A percentile compares a stretch with the other conserved stretches of the same genome.
phyloP scores from a whole-genome alignment of 2,329 filamentous ascomycete genomes.

The Aureobasidium sp. region DNA sequence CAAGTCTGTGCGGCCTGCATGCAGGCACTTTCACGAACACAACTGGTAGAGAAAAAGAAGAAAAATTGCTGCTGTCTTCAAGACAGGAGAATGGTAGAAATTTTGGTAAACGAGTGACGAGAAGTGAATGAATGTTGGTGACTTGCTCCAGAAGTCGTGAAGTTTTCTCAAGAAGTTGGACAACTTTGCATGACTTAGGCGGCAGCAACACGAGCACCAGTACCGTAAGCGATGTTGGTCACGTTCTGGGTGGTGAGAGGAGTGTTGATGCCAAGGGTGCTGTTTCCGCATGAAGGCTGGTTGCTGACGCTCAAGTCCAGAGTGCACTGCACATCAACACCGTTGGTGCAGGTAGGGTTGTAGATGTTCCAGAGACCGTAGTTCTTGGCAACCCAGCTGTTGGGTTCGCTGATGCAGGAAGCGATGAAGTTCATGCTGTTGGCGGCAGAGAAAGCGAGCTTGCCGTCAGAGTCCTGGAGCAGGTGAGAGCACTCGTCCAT shows the following conservation, averaged over 20 bases:
- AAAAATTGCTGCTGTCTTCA: conserved; percentile 4
- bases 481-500: conserved; percentile 45
- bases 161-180: background rate
- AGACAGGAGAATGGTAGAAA: conserved; percentile 6
- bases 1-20: conserved; percentile 5
- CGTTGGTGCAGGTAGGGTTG: conserved; percentile 35
- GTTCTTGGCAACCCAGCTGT: conserved; percentile 49
- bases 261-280: conserved; percentile 22
- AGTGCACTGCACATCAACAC: conserved; percentile 26
- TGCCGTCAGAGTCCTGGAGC: conserved; percentile 34
- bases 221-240: conserved; percentile 25
- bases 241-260: conserved; percentile 20
- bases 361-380: conserved; percentile 44
- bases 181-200: background rate
- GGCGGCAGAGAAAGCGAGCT: conserved; percentile 49
- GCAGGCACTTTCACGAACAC: background rate
- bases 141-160: background rate
- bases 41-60: background rate
- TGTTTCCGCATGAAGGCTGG: conserved; percentile 24
- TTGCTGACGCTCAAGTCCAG: conserved; percentile 26
- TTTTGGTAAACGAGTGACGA: background rate
- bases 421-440: conserved; percentile 54
- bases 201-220: conserved; percentile 19
- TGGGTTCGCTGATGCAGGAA: conserved; percentile 24
- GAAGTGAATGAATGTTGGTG: background rate